Base-by-base conservation (phyloP, 805 yeast species). In the Hanseniaspora opuntiae region DNA sequence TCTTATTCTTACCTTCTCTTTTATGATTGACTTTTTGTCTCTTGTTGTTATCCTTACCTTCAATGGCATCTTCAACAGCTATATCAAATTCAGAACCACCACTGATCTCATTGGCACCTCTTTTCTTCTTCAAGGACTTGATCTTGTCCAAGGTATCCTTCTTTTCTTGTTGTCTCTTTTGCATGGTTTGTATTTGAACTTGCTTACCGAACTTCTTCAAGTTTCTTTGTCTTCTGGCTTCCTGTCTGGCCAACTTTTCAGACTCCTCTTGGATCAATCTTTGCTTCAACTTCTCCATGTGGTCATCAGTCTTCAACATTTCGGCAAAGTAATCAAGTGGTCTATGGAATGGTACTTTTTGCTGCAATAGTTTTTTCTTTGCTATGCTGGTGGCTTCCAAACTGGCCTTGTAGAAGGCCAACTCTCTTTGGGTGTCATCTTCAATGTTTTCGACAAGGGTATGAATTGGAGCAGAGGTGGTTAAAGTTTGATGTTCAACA, bases 311-410 rank as follows among this genome's bases (percentile, higher is more conserved):
- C 72, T 93, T 93, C 56, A 88, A 86, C 98, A 93, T 93, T 70
- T 93, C 98, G 19, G 98, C 99, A 71, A 93, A 93, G 68, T 86
- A 93, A 66, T 93, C 98, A 62, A 78, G 71, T 37, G 99, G 99
- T 68, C 98, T 79, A 30, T 94, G 75, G 67, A 93, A 93, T 56
- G 96, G 87, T 33, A 90, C 80, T 63, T 82, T 82, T 59, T 85
- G 75, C 62, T 80, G 80, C 48, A 80, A 70, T 41, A 85, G 72
- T 53, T 77, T 76, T 46, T 74, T 66, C 63, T 90, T 81, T 25
- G 85, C 96, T 60, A 75, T 78, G 50, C 75, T 69, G 30, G 85
- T 93, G 4, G 97, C 94, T 51, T 78, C 83, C 55, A 93, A 76
- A 7, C 95, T 95, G 71, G 93, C 98, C 66, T 86, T 88, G 69